Percentiles rank a stretch among this genome's conserved stretches.
Conservation (phyloP, 2,329 filamentous ascomycete species). For the Zelopaecilomyces penicillatus region DNA sequence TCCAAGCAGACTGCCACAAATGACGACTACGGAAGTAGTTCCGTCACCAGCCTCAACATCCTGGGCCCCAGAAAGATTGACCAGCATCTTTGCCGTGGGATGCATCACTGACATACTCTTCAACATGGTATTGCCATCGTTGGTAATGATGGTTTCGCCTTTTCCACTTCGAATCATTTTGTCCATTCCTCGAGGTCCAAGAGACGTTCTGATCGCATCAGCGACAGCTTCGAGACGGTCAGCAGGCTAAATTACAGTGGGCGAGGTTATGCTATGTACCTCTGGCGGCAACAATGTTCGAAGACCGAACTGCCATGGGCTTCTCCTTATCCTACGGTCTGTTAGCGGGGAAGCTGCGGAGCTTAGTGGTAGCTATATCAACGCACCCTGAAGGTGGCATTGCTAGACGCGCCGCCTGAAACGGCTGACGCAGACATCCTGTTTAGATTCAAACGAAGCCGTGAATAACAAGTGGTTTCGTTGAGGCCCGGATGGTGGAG, state of each 20-base stretch:
- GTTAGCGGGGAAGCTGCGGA: constrained; percentile 31
- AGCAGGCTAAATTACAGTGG: background rate
- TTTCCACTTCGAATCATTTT: constrained; percentile 98
- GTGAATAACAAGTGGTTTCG: constrained; percentile 18
- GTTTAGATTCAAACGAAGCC: constrained; percentile 14
- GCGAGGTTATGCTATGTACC: constrained; percentile 42
- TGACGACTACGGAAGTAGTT: constrained; percentile 96
- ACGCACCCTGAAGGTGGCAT: constrained; percentile 50
- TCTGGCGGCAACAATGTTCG: constrained; percentile 95
- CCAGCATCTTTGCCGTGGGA: constrained; percentile 98
- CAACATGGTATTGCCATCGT: constrained; percentile 98
- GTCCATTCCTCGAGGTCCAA: constrained; percentile 96
- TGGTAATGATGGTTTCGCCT: constrained; percentile 97
- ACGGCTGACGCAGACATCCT: constrained; percentile 36
- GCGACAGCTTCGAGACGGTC: constrained; percentile 61
- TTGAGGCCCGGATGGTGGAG: constrained; percentile 21
- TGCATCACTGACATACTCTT: constrained; percentile 99
- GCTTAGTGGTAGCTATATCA: constrained; percentile 19
- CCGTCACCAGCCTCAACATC: constrained; percentile 98
- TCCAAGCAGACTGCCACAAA: constrained; percentile 88
- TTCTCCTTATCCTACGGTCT: constrained; percentile 76
- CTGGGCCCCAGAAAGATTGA: constrained; percentile 92
- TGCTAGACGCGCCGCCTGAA: constrained; percentile 32
- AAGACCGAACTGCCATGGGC: constrained; percentile 90
- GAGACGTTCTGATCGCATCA: constrained; percentile 93